Evolutionary conservation across 441 rosid species (phyloP).

Genomic region (Manihot esculenta): DNA sequence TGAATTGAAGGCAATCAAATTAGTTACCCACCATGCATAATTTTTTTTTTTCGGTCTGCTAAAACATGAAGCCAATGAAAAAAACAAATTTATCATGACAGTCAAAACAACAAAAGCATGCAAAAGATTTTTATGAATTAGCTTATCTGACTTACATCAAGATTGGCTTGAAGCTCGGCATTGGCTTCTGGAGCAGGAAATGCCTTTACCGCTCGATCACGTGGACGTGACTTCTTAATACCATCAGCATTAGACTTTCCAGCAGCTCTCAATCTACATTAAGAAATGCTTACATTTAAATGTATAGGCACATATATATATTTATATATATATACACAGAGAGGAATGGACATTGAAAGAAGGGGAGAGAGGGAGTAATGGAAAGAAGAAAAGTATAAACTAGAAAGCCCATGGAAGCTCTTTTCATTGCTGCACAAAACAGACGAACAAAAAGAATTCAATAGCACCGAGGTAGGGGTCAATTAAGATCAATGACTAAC

Average conservation of each 20-base stretch:
- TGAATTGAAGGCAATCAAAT: background rate
- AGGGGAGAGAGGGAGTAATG: background rate
- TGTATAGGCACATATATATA: too few relatives aligned
- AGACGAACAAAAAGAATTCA: background rate
- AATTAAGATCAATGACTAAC: background rate
- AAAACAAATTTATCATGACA: background rate
- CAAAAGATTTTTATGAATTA: conserved; percentile 4
- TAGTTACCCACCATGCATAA: background rate
- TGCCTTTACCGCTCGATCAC: conserved; percentile 69
- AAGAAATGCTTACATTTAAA: conserved; percentile 17
- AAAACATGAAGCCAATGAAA: background rate
- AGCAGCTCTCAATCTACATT: conserved; percentile 69
- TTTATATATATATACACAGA: too few relatives aligned
- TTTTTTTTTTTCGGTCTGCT: background rate
- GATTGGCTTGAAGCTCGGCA: conserved; percentile 87
- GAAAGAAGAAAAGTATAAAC: background rate
- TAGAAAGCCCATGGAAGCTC: background rate
- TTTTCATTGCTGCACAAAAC: background rate
- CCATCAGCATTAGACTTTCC: conserved; percentile 69
- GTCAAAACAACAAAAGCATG: background rate
- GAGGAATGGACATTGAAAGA: background rate
- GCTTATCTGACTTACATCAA: conserved; percentile 62
- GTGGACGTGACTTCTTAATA: conserved; percentile 60
- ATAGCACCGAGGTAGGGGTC: background rate
- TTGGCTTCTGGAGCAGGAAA: conserved; percentile 91